Evolutionary conservation across 1,284 basidiomycete species (phyloP), one percentile per base, ranked within the genome.

Genomic region (Chondrostereum purpureum): DNA sequence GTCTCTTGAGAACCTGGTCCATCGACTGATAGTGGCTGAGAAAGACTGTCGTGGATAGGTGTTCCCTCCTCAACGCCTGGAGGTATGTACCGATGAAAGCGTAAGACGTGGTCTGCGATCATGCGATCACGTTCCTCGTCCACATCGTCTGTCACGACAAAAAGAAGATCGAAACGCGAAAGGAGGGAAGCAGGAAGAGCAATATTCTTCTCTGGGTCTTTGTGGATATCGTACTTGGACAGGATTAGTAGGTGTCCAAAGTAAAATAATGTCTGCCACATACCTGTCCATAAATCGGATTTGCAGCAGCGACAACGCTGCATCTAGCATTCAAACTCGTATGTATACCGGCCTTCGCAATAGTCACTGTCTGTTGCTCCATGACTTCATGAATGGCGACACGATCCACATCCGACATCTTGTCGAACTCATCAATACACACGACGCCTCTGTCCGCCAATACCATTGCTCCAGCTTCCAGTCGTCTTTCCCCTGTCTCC

Each of bases 361-460:
- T 99, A 1, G 96, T 98, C 43, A 99, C 94, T 0, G 96, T 99
- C 64, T 98, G 95, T 65, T 96, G 92, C 64, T 99, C 95, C 96
- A 99, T 99, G 58, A 98, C 96, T 82, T 99, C 96, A 69, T 99
- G 96, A 56, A 99, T 99, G 21, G 96, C 95, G n/a, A 98, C 95
- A 55, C 96, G 83, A 69, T 99, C 95, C 53, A 97, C 78, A 57
- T 99, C 96, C 22, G 90, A 93, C 95, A 99, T 99, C 66, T 99
- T 99, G 77, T 99, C 95, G 59, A 99, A 99, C 68, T 99, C 95
- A 67, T 99, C 96, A 57, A 99, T 99, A 67, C 95, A 99, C 39
- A 99, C 95, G 11, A 99, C 93, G 16, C 96, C 96, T 50, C 94
- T 84, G 65, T 99, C 96, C n/a, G 96, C 96, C 39, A 99, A 82